A percentile compares a stretch with the other conserved stretches of the same genome.
Evolutionary conservation across 2,329 filamentous ascomycete species (phyloP).

Genomic region (Uncinocarpus reesii): DNA sequence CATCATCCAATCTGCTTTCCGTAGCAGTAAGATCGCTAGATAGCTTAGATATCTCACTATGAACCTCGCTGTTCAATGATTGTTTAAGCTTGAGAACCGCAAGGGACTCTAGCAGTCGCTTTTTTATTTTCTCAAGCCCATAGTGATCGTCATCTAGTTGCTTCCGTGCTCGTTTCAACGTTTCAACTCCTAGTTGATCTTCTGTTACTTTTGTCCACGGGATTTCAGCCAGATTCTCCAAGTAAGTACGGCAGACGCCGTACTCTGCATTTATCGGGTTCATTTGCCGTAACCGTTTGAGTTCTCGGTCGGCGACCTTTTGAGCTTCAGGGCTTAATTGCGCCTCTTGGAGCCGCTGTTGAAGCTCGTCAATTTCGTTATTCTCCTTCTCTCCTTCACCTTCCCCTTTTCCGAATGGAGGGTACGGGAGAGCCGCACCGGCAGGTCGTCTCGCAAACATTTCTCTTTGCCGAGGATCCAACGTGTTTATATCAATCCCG

Average conservation of each 20-base stretch:
- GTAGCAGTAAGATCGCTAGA: slow-evolving; percentile 38
- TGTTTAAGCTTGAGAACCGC: slow-evolving; percentile 95
- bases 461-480: slow-evolving; percentile 41
- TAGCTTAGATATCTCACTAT: slow-evolving; percentile 57
- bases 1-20: slow-evolving; percentile 47
- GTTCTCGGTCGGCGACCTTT: slow-evolving; percentile 81
- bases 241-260: slow-evolving; percentile 81
- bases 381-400: slow-evolving; percentile 63
- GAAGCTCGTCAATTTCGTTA: slow-evolving; percentile 83
- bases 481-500: slow-evolving; percentile 46
- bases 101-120: slow-evolving; percentile 85
- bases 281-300: slow-evolving; percentile 87
- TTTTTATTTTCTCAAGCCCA: slow-evolving; percentile 93
- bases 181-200: slow-evolving; percentile 73
- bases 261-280: slow-evolving; percentile 93
- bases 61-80: slow-evolving; percentile 70
- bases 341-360: slow-evolving; percentile 74
- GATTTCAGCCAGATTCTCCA: slow-evolving; percentile 88
- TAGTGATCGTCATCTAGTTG: slow-evolving; percentile 96
- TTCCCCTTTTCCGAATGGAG: slow-evolving; percentile 35
- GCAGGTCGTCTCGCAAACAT: slow-evolving; percentile 34
- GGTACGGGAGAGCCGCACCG: slow-evolving; percentile 19
- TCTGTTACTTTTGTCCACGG: slow-evolving; percentile 80
- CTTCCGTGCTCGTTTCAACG: slow-evolving; percentile 66
- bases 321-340: slow-evolving; percentile 71